phyloP scores from a whole-genome alignment of 108 stramenopile genomes.

The Nannochloropsis salina region DNA sequence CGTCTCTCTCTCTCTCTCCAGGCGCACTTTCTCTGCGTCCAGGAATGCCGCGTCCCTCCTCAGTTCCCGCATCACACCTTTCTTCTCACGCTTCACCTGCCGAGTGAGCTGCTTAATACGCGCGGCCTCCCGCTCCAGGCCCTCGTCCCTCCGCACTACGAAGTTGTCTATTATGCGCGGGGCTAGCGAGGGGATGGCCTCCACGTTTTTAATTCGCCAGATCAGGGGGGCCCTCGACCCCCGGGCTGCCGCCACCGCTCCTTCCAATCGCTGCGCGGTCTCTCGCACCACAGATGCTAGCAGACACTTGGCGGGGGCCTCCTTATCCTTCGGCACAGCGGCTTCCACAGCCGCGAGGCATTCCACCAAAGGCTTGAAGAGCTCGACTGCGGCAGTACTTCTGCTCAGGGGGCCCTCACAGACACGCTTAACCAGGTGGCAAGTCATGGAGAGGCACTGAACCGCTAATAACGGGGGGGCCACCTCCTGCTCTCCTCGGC shows the following conservation, averaged over 20 bases:
- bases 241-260: background rate
- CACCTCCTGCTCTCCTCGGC: background rate
- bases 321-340: background rate
- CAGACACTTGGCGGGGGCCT: background rate
- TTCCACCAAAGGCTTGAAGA: background rate
- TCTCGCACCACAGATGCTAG: background rate
- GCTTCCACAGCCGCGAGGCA: background rate
- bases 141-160: constrained; percentile 80
- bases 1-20: background rate
- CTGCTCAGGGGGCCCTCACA: background rate
- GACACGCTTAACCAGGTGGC: background rate
- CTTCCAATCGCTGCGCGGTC: background rate
- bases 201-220: constrained; percentile 44
- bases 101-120: constrained; percentile 74
- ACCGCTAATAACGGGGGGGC: background rate
- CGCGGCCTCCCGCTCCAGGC: constrained; percentile 70
- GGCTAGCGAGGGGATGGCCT: constrained; percentile 68
- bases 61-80: constrained; percentile 70
- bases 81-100: constrained; percentile 89
- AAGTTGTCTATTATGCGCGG: constrained; percentile 81
- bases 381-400: background rate
- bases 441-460: background rate
- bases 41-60: constrained; percentile 40
- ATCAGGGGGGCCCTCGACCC: constrained; percentile 28
- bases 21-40: constrained; percentile 23